Evolutionary conservation across 495 filamentous ascomycete species (phyloP).

Genomic region (Penicillium cataractarum): DNA sequence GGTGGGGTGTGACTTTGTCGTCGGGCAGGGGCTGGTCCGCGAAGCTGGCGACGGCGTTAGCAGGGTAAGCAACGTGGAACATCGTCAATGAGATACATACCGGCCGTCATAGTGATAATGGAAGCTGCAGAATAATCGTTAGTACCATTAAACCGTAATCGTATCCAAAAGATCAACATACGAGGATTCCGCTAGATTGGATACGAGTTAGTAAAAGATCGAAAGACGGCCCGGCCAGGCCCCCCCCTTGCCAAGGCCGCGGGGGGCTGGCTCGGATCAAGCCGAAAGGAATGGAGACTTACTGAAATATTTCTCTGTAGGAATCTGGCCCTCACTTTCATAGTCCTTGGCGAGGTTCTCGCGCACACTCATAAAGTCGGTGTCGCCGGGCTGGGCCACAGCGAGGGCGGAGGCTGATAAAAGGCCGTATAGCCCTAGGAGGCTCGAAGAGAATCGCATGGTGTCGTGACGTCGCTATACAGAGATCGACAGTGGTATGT

Average conservation of each 20-base stretch:
- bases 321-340: constrained; percentile 49
- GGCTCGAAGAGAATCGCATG: constrained; percentile 22
- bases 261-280: not conserved
- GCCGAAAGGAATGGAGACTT: constrained; percentile 33
- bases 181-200: constrained; percentile 54
- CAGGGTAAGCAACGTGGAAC: constrained; percentile 4
- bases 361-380: constrained; percentile 49
- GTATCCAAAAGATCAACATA: constrained; percentile 37
- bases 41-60: constrained; percentile 46
- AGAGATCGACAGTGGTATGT: constrained; percentile 8
- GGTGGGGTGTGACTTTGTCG: constrained; percentile 48
- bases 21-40: constrained; percentile 48
- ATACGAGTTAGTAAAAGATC: constrained; percentile 13
- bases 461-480: not conserved
- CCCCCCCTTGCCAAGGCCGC: not conserved
- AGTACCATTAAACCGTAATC: not conserved
- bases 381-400: constrained; percentile 23
- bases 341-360: constrained; percentile 49
- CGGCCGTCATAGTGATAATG: constrained; percentile 66
- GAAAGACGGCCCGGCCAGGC: not conserved
- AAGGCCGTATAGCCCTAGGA: constrained; percentile 29
- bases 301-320: constrained; percentile 64
- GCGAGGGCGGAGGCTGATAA: constrained; percentile 20
- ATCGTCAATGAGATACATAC: constrained; percentile 33
- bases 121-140: constrained; percentile 44